phyloP scores from a whole-genome alignment of 2,329 filamentous ascomycete genomes.

The Mycosphaerella sp. region DNA sequence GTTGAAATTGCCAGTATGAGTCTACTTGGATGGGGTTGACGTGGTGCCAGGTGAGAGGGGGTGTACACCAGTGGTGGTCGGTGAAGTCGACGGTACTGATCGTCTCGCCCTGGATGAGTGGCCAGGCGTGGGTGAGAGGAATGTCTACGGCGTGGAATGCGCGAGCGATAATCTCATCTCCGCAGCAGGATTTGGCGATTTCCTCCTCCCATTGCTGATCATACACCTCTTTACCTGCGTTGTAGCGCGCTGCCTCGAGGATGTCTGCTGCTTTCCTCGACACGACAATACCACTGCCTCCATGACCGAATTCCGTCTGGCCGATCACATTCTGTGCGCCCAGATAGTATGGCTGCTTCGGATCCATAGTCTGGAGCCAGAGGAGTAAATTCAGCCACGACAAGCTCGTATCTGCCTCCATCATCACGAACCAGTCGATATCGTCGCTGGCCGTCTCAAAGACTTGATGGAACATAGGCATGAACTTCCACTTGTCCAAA shows the following conservation, averaged over 20 bases:
- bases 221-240: conserved; percentile 35
- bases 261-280: conserved; percentile 38
- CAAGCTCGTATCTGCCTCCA: conserved; percentile 51
- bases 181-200: conserved; percentile 47
- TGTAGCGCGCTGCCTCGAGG: conserved; percentile 35
- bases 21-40: conserved; percentile 30
- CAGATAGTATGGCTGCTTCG: conserved; percentile 42
- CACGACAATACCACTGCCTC: conserved; percentile 41
- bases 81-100: conserved; percentile 40
- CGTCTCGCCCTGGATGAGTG: conserved; percentile 42
- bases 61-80: conserved; percentile 39
- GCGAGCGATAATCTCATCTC: conserved; percentile 49
- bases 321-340: conserved; percentile 41
- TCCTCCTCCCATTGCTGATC: conserved; percentile 38
- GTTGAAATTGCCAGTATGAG: conserved; percentile 31
- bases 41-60: conserved; percentile 37
- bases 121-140: conserved; percentile 39
- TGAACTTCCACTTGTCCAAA: conserved; percentile 53
- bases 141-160: conserved; percentile 44
- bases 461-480: conserved; percentile 50
- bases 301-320: conserved; percentile 37
- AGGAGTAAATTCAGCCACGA: conserved; percentile 44
- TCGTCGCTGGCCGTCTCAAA: conserved; percentile 41
- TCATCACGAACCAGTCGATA: conserved; percentile 52
- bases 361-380: conserved; percentile 46